Evolutionary conservation across 2,329 filamentous ascomycete genomes (phyloP).

Genomic region (Tolypocladium capitatum): DNA sequence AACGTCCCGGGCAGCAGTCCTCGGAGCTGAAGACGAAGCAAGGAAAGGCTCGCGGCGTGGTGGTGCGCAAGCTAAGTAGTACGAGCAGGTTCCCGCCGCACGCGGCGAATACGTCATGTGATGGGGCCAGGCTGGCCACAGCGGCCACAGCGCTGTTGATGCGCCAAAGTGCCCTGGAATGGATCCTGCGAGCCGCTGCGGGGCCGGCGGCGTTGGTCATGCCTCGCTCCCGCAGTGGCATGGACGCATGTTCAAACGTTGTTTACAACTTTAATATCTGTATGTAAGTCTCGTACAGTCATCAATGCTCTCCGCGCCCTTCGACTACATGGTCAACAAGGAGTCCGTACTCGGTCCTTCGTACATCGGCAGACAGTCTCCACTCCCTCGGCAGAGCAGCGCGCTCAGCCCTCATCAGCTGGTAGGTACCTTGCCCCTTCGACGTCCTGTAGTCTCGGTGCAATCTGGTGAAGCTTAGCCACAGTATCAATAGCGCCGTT

Average conservation of each 20-base stretch:
- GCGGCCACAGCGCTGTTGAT: background rate
- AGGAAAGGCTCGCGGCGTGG: too few species aligned
- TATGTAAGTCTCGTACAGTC: background rate
- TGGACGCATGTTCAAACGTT: too few species aligned
- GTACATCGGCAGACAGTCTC: background rate
- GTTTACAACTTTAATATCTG: too few species aligned
- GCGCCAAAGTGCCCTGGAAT: background rate
- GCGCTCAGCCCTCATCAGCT: background rate
- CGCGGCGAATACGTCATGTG: slow-evolving; percentile 9
- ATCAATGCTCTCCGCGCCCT: background rate
- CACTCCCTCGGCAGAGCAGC: too few species aligned
- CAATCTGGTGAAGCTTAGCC: background rate
- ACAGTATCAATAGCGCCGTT: background rate
- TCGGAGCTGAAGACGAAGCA: background rate
- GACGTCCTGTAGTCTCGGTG: background rate
- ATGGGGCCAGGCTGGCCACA: slow-evolving; percentile 6
- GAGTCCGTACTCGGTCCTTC: background rate
- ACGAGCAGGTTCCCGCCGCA: too few species aligned
- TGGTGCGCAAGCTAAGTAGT: too few species aligned
- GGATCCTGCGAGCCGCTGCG: background rate
- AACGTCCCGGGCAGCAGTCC: background rate
- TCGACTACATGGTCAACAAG: background rate
- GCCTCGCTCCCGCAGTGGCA: too few species aligned
- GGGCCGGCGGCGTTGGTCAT: background rate
- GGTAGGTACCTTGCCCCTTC: background rate